Base-by-base conservation (phyloP, 139 green algal genomes). In the Pseudopediastrum boryanum region DNA sequence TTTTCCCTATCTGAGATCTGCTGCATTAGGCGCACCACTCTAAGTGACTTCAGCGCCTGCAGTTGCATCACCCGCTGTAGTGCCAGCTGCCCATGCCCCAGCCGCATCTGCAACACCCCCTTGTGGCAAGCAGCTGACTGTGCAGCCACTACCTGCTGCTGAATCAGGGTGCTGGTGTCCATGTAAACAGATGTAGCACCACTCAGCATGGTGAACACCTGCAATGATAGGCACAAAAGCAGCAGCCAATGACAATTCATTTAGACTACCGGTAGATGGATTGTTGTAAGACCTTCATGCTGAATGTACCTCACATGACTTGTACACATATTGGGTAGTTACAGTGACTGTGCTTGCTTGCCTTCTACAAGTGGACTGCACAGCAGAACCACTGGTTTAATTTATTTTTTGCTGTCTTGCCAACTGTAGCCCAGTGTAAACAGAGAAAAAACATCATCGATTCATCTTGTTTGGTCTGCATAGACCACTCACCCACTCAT, bases 11-110 rank as follows among this genome's bases (percentile, higher is more conserved):
- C 42, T 58, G n/a, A 23, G 39, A 35, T 13, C 7, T 10, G 38
- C 1, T 54, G 39, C 64, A 72, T 38, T 41, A 51, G 36, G 31
- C 8, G 4, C 29, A 33, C 59, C 7, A 50, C 36, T 16, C 31
- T 6, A 27, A n/a, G 7, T 12, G 25, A 23, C 73, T 80, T 80
- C 4, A 72, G 27, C 12, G 59, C n/a, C 42, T 80, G 58, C 58
- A 80, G 73, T 43, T 80, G 73, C 29, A n/a, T 44, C 2, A 51
- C 73, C 29, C 59, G 41, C 58, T 80, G 38, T 4, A 80, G 31
- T 27, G 48, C 23, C 71, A 78, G 38, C 54, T 59, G 52, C 71
- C 67, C 68, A 23, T 43, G 71, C 27, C 43, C 33, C 2, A 52
- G 63, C 38, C 13, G 33, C n/a, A 43, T 23, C 23, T 64, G n/a